Base-by-base conservation (phyloP, 108 stramenopile genomes). In the Cylindrotheca closterium region DNA sequence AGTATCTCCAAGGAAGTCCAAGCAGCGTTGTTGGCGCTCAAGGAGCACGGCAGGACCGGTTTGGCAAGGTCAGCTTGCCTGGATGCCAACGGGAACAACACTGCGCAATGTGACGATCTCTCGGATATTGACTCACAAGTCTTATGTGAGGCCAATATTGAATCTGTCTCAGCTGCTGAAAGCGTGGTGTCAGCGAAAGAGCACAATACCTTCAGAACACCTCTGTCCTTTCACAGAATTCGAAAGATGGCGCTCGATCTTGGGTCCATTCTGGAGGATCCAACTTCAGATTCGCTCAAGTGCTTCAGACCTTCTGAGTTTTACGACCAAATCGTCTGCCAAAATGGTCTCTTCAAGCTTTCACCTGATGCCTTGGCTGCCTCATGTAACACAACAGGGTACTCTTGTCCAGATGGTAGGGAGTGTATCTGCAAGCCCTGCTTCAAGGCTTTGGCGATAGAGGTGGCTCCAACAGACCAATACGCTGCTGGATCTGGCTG, bases 251-350 rank as follows among this genome's bases (percentile, higher is more conserved):
- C 58, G 24, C 55, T 65, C n/a, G 59, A 37, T 24, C 51, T 63
- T 28, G 63, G 68, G 3, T 77, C 72, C 47, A 58, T 77, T 25
- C 7, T 25, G 7, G n/a, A 34, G 12, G 53, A 58, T 47, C 28
- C 28, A 7, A 21, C 31, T n/a, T 46, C 28, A 21, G 15, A 23
- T 5, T 62, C 48, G 58, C n/a, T n/a, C n/a, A 33, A 27, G 25
- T 77, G 76, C 47, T 21, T 57, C 3, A 57, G 71, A 12, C 50
- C 65, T 2, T 25, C 26, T 2, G 46, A 72, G 10, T 23, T 77
- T 1, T 77, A 72, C 29, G 71, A 77, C 15, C 46, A 49, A 12
- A 77, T 77, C 47, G 48, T 53, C 32, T 77, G 76, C 42, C 76
- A n/a, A n/a, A n/a, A n/a, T n/a, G n/a, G n/a, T n/a, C n/a, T n/a